Evolutionary conservation across 2,329 filamentous ascomycete species (phyloP).

Genomic region (Aspergillus niger): DNA sequence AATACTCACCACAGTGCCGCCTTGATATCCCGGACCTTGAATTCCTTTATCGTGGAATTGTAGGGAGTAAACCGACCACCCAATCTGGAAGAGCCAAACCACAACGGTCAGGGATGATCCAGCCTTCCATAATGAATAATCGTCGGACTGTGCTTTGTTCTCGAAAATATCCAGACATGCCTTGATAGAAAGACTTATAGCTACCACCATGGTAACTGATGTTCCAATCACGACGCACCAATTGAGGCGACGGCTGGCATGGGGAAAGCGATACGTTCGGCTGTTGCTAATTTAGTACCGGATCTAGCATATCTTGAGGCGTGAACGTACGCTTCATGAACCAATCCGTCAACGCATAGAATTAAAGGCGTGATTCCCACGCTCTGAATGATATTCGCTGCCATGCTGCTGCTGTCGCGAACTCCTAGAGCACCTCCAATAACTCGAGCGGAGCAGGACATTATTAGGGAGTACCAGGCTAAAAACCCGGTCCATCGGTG

Average conservation of each 20-base stretch:
- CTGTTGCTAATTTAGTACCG: slow-evolving; percentile 12
- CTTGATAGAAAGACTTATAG: too few species aligned
- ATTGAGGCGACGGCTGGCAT: not conserved
- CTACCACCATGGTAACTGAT: too few species aligned
- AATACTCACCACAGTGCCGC: slow-evolving; percentile 10
- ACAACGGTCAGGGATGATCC: slow-evolving; percentile 8
- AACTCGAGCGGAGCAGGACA: slow-evolving; percentile 44
- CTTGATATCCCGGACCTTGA: not conserved
- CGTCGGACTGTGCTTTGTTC: too few species aligned
- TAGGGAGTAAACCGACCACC: slow-evolving; percentile 8
- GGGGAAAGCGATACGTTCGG: slow-evolving; percentile 21
- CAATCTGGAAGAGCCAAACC: slow-evolving; percentile 9
- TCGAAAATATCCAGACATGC: too few species aligned
- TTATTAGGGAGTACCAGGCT: slow-evolving; percentile 43
- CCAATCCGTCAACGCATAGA: slow-evolving; percentile 31
- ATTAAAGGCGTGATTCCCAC: slow-evolving; percentile 45
- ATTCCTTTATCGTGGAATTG: not conserved
- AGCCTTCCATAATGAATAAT: too few species aligned
- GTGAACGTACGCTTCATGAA: slow-evolving; percentile 40
- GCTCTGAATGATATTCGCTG: slow-evolving; percentile 39
- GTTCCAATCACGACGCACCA: too few species aligned
- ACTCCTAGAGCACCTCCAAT: slow-evolving; percentile 29
- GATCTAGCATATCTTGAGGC: not conserved
- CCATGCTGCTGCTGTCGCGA: slow-evolving; percentile 15
- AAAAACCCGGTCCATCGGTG: slow-evolving; percentile 33